Evolutionary conservation across 768 basidiomycete species (phyloP).

Genomic region (Suillus subluteus): DNA sequence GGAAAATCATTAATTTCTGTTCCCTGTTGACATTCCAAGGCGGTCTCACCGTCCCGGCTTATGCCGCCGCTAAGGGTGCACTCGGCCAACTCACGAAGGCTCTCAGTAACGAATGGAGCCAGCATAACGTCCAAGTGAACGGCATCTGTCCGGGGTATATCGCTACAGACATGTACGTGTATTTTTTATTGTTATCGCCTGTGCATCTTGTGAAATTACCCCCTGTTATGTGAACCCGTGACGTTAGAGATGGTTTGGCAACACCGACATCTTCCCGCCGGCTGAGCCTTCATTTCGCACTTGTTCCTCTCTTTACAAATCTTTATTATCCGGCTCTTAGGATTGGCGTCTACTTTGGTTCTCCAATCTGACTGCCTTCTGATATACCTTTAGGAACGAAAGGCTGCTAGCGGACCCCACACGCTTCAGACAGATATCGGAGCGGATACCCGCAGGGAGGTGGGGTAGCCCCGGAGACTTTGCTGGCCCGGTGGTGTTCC

Average conservation of each 20-base stretch:
- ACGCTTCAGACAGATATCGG: constrained; percentile 67
- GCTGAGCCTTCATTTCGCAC: constrained; percentile 3
- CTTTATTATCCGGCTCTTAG: constrained; percentile 10
- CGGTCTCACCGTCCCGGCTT: constrained; percentile 81
- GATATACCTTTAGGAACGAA: constrained; percentile 54
- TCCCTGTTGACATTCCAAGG: constrained; percentile 56
- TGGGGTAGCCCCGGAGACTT: constrained; percentile 73
- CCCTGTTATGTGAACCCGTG: constrained; percentile 13
- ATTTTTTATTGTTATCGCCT: constrained; percentile 23
- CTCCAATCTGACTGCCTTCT: constrained; percentile 17
- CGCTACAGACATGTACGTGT: constrained; percentile 80
- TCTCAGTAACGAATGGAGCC: constrained; percentile 92
- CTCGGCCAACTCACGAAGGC: constrained; percentile 87
- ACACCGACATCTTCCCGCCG: background rate
- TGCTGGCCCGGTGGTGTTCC: constrained; percentile 67
- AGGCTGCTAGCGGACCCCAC: constrained; percentile 63
- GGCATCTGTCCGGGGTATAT: constrained; percentile 89
- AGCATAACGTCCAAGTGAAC: constrained; percentile 87
- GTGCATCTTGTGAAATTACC: constrained; percentile 6
- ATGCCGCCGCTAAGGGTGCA: constrained; percentile 90
- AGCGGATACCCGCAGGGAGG: constrained; percentile 68
- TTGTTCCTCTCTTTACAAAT: constrained; percentile 5
- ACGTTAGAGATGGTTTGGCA: background rate
- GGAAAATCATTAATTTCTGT: constrained; percentile 75
- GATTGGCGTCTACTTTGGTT: constrained; percentile 14